A percentile compares a stretch with the other conserved stretches of the same genome.
These are phyloP conservation scores for Sporisorium reilianum DNA, from an alignment of 1,284 basidiomycete genomes.

Conservation along the genomic window DNA sequence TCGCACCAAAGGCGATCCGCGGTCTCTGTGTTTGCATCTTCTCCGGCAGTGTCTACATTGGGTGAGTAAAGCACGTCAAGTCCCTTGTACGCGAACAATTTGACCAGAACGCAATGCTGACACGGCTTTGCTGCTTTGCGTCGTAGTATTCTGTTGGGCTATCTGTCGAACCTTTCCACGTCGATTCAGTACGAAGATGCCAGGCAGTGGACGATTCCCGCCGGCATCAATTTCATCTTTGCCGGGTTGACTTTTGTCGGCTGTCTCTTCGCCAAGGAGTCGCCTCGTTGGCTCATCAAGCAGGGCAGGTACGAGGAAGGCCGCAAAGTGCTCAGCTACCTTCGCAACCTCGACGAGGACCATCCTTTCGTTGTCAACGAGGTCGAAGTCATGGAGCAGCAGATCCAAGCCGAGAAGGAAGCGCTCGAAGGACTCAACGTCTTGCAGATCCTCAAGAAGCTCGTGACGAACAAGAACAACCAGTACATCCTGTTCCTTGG, in stretches of 20 bases:
- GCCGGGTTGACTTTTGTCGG: conserved; percentile 49
- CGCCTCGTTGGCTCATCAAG: conserved; percentile 58
- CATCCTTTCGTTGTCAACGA: conserved; percentile 47
- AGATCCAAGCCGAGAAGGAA: conserved; percentile 38
- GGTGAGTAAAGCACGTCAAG: neutral
- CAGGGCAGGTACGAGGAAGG: conserved; percentile 46
- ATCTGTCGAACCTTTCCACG: conserved; percentile 39
- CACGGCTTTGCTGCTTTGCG: no score
- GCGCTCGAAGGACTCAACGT: conserved; percentile 37
- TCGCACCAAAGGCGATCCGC: neutral
- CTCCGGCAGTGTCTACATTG: conserved; percentile 48
- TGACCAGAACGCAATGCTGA: no score
- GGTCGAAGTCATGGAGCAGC: conserved; percentile 47
- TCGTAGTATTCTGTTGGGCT: conserved; percentile 34
- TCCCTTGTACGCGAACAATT: no score
- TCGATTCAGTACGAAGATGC: conserved; percentile 21
- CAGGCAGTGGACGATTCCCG: conserved; percentile 49
- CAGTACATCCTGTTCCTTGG: conserved; percentile 50
- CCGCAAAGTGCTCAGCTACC: conserved; percentile 41
- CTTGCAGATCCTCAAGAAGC: conserved; percentile 46
- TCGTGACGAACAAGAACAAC: conserved; percentile 48
- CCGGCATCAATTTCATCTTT: conserved; percentile 55
- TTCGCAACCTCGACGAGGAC: conserved; percentile 45
- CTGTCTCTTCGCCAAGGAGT: conserved; percentile 50
- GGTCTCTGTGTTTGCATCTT: conserved; percentile 39